Evolutionary conservation across 306 rosid species (phyloP), one percentile per base, ranked within the genome.

Genomic region (Mimosa bimucronata): DNA sequence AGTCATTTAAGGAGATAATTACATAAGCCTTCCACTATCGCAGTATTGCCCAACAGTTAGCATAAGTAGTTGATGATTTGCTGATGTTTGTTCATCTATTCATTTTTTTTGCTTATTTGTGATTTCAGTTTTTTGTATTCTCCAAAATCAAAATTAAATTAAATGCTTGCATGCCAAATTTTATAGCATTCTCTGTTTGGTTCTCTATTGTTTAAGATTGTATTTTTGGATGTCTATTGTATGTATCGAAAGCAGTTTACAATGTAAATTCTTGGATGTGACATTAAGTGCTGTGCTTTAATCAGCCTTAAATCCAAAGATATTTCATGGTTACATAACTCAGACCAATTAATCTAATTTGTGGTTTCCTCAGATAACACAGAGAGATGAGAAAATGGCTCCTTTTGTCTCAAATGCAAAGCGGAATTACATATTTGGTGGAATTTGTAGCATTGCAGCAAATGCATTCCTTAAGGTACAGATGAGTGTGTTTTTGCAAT

Each of bases 371-470:
- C 85, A 96, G 99, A 96, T 96, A 85, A 96, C 97, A 30, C 97
- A 93, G 44, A 83, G 99, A 85, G 99, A 96, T 72, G 99, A 96
- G 87, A 97, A 85, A 80, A 93, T 96, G 92, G 97, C 98, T 61
- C 98, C 99, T 86, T 96, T 96, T 85, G 81, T 96, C 84, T 83
- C 94, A 30, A 90, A 85, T 72, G 69, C 75, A 65, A 96, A 90
- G 91, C 91, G 94, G 66, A 93, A 88, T 85, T 96, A 96, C 88
- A 87, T 96, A 90, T 96, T 90, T 88, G 97, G 98, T 75, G 99
- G 99, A 88, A 96, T 96, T 83, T 93, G 97, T 84, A 83, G 93
- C 45, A 82, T 91, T 76, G 98, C 99, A 23, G 96, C 97, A 46
- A 85, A 91, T 88, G 84, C 92, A 83, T 90, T 88, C 69, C 77